A percentile compares a stretch with the other conserved stretches of the same genome.
Conservation (phyloP, 2,329 filamentous ascomycete genomes). For the Paecilomyces fulvus region DNA sequence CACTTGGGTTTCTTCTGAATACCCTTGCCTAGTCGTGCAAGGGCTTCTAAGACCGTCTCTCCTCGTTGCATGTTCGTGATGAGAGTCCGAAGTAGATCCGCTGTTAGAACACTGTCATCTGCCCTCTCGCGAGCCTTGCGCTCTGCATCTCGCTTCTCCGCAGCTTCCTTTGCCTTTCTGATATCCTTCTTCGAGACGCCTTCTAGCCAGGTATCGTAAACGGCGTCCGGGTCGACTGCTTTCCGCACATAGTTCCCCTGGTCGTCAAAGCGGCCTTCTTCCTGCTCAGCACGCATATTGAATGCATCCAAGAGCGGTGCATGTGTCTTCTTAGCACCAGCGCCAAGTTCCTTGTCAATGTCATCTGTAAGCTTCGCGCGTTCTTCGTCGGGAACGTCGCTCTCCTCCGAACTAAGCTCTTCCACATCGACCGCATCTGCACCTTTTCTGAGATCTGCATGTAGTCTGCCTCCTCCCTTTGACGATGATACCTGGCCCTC, state of each 20-base stretch:
- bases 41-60: conserved; percentile 80
- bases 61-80: conserved; percentile 67
- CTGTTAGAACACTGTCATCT: conserved; percentile 65
- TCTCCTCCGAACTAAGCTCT: conserved; percentile 47
- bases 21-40: conserved; percentile 68
- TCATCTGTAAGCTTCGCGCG: conserved; percentile 65
- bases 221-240: conserved; percentile 76
- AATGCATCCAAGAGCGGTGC: conserved; percentile 94
- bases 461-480: conserved; percentile 63
- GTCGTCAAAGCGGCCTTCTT: conserved; percentile 88
- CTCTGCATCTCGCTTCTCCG: conserved; percentile 75
- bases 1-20: conserved; percentile 54
- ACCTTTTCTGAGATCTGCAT: conserved; percentile 44
- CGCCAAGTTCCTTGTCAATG: conserved; percentile 80
- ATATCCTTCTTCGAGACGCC: conserved; percentile 92
- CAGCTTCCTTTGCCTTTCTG: conserved; percentile 74
- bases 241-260: conserved; percentile 86
- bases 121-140: conserved; percentile 60
- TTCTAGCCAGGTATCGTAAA: conserved; percentile 87
- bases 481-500: conserved; percentile 69
- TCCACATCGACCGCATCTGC: conserved; percentile 50
- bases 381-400: conserved; percentile 56
- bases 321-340: conserved; percentile 83
- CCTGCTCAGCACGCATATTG: conserved; percentile 82
- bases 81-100: conserved; percentile 64